Evolutionary conservation across 176 grass and related monocot genomes (phyloP).

Genomic region (Oropetium thomaeum): DNA sequence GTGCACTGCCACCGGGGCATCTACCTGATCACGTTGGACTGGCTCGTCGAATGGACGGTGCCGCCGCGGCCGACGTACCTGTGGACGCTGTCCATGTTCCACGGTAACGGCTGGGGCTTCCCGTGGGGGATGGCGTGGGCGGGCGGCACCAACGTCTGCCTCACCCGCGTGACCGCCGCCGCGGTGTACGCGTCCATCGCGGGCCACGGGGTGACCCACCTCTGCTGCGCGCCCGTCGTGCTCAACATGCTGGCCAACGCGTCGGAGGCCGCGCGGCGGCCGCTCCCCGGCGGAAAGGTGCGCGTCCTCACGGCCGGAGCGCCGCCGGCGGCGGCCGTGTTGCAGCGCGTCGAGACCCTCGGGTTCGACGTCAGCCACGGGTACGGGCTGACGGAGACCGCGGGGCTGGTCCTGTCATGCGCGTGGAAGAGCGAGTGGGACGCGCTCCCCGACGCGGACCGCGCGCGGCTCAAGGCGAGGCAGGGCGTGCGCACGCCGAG

Average conservation of each 20-base stretch:
- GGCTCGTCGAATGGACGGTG: conserved; percentile 53
- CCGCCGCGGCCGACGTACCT: conserved; percentile 59
- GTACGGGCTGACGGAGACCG: conserved; percentile 83
- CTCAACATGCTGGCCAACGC: conserved; percentile 91
- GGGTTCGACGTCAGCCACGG: conserved; percentile 74
- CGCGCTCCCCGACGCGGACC: conserved; percentile 46
- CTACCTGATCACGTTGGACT: conserved; percentile 48
- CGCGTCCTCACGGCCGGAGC: conserved; percentile 68
- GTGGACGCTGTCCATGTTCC: conserved; percentile 94
- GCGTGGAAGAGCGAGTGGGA: conserved; percentile 80
- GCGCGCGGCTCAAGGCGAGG: conserved; percentile 70
- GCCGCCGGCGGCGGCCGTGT: conserved; percentile 62
- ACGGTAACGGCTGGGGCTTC: conserved; percentile 88
- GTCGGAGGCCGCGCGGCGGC: conserved; percentile 19
- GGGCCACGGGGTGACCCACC: conserved; percentile 43
- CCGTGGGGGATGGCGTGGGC: conserved; percentile 76
- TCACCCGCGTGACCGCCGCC: conserved; percentile 55
- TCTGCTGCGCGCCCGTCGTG: conserved; percentile 86
- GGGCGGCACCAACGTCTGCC: conserved; percentile 78
- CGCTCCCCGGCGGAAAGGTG: conserved; percentile 51
- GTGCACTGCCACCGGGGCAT: conserved; percentile 85
- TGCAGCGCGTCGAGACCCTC: conserved; percentile 53
- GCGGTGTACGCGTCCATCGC: conserved; percentile 48
- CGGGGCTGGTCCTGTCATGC: conserved; percentile 48
- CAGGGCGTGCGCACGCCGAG: conserved; percentile 58